Evolutionary conservation across 768 basidiomycete species (phyloP), one percentile per base, ranked within the genome.

Genomic region (Boletus reticulatus): DNA sequence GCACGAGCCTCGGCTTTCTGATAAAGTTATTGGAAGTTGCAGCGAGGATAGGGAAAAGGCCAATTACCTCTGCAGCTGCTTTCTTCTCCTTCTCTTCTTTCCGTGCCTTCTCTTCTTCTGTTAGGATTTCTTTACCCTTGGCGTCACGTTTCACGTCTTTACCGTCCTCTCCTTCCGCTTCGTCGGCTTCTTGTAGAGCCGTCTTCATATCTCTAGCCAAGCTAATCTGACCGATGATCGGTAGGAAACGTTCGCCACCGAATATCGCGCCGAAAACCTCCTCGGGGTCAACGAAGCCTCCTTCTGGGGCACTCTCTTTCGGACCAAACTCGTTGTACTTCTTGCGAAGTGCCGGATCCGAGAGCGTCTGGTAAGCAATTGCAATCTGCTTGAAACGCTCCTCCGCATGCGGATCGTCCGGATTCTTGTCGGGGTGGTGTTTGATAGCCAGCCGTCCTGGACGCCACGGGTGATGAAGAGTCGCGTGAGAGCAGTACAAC

Each of bases 251-350:
- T 49, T 94, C 92, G 3, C 93, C 93, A 43, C 94, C 94, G 60
- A 96, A 96, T 57, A 96, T 89, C 12, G 87, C 87, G 6, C 89
- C 83, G 62, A 87, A 87, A 13, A 87, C 83, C 61, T 87, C 87
- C 60, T 92, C 89, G 0, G 93, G 93, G 70, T 96, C 93, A 48
- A 94, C 87, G 62, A 84, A 92, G 3, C 91, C 92, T 31, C 91
- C 92, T 54, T 93, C 92, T 0, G 88, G 79, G 4, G 82, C 85
- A 50, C 84, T 89, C 74, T 88, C 91, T 72, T 88, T 90, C 1
- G 88, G 78, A 2, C 92, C 94, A 67, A 94, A 95, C 67, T 92
- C 90, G 72, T 96, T 94, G 75, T 95, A 96, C 67, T 93, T 92
- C 60, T 81, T 80, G 14, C 93, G 84, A 10, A 93, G 80, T 1